Base-by-base conservation (phyloP, 2,329 filamentous ascomycete genomes). In the Epichloe elymi region DNA sequence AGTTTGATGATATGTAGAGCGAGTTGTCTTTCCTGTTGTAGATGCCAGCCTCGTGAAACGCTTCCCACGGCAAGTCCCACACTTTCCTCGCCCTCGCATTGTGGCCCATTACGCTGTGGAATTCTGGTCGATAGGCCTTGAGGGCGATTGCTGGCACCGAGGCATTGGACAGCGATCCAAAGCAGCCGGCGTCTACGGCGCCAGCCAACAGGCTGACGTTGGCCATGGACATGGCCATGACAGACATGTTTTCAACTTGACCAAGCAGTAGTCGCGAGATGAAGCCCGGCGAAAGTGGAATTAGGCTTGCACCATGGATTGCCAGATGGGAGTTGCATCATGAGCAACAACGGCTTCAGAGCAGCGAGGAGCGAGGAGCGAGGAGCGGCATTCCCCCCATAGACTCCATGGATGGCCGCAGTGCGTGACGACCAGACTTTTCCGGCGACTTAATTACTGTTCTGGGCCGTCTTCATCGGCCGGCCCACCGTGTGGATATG, bases 11-110 rank as follows among this genome's bases (percentile, higher is more conserved):
- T 5, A 55, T 51, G 44, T 54, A 54, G 15, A 57, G 50, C 7
- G 55, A 53, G 19, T 54, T 54, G 45, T 53, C 51, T 19, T 35
- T 11, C 12, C 35, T 46, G 42, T 53, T 52, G 49, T 58, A 80
- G 0, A 76, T 68, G 10, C 76, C 73, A 6, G 76, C 76, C 56
- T 80, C 77, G 50, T 80, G 77, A 43, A 76, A 80, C 5, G 75
- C 75, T 54, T 79, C 58, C 0, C 72, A 71, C 0, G 76, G 74
- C 39, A 55, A 39, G 14, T 56, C 54, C 53, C 51, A 51, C 1
- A 56, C 49, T 50, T 52, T 53, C 19, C 54, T 49, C 2, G 53
- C 54, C 36, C 2, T 51, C 10, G 53, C 52, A 1, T 72, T 63
- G 0, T 59, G 36, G 4, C 76, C 76, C 19, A 80, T 69, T 7